These are phyloP conservation scores for Caryopteris hybrid DNA, from an alignment of 305 asterid species.

Conservation along the genomic window DNA sequence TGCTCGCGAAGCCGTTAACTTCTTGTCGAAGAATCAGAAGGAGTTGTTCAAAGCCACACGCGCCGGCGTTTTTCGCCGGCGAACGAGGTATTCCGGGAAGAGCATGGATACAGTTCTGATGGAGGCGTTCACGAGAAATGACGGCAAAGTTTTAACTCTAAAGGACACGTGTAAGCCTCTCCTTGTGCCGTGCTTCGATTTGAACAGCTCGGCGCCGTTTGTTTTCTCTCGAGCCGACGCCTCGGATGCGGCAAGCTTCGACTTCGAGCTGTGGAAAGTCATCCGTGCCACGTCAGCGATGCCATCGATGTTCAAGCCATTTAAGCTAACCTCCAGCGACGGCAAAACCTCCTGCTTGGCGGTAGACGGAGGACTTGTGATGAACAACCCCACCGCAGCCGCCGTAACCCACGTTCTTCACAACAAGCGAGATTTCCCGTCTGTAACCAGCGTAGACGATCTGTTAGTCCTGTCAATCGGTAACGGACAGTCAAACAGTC, in stretches of 20 bases:
- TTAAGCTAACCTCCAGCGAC: conserved; percentile 53
- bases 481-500: conserved; percentile 45
- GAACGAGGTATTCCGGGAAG: conserved; percentile 40
- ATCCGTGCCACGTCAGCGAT: conserved; percentile 90
- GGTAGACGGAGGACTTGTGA: conserved; percentile 89
- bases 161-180: conserved; percentile 88
- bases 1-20: conserved; percentile 56
- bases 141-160: conserved; percentile 55
- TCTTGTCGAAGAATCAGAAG: conserved; percentile 42
- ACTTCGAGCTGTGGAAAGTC: conserved; percentile 91
- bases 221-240: conserved; percentile 97
- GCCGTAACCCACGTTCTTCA: conserved; percentile 95
- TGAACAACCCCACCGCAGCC: conserved; percentile 96
- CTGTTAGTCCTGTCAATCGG: conserved; percentile 78
- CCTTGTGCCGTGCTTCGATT: conserved; percentile 77
- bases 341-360: conserved; percentile 81
- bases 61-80: conserved; percentile 43
- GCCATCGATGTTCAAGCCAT: conserved; percentile 83
- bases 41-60: conserved; percentile 39
- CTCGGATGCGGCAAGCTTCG: conserved; percentile 68
- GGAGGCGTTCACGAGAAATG: conserved; percentile 48
- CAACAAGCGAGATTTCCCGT: conserved; percentile 78
- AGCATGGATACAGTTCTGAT: conserved; percentile 61
- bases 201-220: conserved; percentile 80
- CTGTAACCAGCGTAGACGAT: conserved; percentile 75